Evolutionary conservation across 2,329 filamentous ascomycete genomes (phyloP), one percentile per base, ranked within the genome.

Genomic region (Ascochyta viciae-villosae): DNA sequence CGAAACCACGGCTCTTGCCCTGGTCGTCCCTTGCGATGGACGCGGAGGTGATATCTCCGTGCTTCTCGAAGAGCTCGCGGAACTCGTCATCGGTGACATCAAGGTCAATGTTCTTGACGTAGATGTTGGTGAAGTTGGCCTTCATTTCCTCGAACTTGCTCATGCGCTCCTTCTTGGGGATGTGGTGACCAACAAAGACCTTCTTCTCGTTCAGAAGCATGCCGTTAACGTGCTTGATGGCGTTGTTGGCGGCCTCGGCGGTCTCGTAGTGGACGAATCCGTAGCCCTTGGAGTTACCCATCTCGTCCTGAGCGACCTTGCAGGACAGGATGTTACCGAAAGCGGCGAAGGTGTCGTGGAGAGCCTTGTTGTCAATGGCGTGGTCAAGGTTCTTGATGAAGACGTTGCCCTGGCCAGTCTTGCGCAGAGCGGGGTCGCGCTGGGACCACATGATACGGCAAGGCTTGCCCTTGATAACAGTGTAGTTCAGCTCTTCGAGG

Each of bases 61-160:
- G 96, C 80, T 88, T 88, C 84, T 95, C 91, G 72, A 99, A 98
- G 46, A 98, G 84, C 61, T 89, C 85, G 70, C 92, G 92, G 87
- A 99, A 98, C 76, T 98, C 90, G 8, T 98, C 93, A 60, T 99
- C 95, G 57, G 87, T 89, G 63, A 89, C 91, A 44, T 97, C 94
- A 33, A 82, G 74, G 71, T 88, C 87, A 70, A 99, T 89, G 83
- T 99, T 99, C 89, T 99, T 99, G 83, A 99, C 91, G 82, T 99
- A 99, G 80, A 99, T 89, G 80, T 99, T 99, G 84, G 95, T 99
- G 86, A 96, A 99, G 86, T 99, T 99, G 80, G 95, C 95, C 89
- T 99, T 99, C 94, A 99, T 99, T 86, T 99, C 95, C 84, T 99
- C 95, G 71, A 98, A 98, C 84, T 99, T 99, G 91, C 92, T 96